Base-by-base conservation (phyloP, 2,329 filamentous ascomycete species). In the Trichoderma polysporum region DNA sequence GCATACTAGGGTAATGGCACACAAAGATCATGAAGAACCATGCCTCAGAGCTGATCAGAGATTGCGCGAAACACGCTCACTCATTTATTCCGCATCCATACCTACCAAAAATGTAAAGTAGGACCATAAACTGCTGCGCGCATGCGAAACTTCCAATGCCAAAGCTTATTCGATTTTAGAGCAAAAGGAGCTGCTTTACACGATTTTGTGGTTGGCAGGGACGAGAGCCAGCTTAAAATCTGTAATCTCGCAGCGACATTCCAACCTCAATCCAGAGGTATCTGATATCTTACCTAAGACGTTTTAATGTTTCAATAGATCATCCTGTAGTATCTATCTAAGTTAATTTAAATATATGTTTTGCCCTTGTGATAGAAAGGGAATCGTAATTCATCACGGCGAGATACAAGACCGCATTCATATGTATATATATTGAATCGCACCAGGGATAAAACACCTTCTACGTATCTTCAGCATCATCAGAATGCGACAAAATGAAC, bases 311-410 rank as follows among this genome's bases (percentile, higher is more conserved):
- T 1, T 75, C 80, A 5, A 68, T 68, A 0, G 71, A 72, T 19
- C 77, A 80, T 60, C 80, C 80, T 1, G 75, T 77, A 68, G 71
- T 85, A 1, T 68, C 75, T 6, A 69, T 74, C 8, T 69, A 79
- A 4, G 74, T 83, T 2, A 83, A 83, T 7, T 67, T 74, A 17
- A 83, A 81, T 2, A 74, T 71, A 0, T 75, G 74, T 61, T 73
- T 76, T 56, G 71, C 74, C 9, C 77, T 79, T 15, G 78, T 22
- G 71, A 75, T 56, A 77, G 79, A 7, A 76, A 84, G 60, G 79
- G 77, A 27, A 74, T 79, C 61, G 67, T 74, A n/a, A 71, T 71
- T 5, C 76, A 77, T 35, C 74, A 76, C n/a, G 73, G 72, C n/a
- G n/a, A n/a, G 75, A 59, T 73, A 13, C 66, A 71, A 12, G 72